Conservation (phyloP, 352 stramenopile genomes). For the Pythium aquatile region DNA sequence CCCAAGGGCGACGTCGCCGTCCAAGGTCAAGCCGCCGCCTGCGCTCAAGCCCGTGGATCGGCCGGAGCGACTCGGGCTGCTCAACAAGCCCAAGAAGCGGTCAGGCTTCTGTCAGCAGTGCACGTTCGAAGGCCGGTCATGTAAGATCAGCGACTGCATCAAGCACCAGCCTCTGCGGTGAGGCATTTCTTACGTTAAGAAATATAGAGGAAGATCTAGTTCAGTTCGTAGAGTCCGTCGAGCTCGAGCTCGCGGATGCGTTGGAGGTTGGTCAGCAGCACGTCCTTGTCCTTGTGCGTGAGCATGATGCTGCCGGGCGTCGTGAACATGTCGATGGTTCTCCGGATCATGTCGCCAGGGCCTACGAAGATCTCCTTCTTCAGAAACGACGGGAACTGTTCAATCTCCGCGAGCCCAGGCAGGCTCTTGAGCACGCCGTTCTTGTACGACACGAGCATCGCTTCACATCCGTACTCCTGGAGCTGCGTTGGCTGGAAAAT, state of each 20-base stretch:
- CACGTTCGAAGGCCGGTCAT: constrained; percentile 51
- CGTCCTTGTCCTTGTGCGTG: constrained; percentile 82
- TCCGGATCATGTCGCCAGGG: constrained; percentile 78
- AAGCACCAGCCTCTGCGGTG: constrained; percentile 48
- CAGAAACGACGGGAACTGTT: constrained; percentile 90
- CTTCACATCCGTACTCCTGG: constrained; percentile 88
- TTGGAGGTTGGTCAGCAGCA: constrained; percentile 87
- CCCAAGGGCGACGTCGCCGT: background rate
- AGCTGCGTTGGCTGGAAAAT: constrained; percentile 51
- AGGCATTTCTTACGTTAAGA: constrained; percentile 12
- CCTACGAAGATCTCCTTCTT: constrained; percentile 89
- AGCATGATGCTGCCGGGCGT: constrained; percentile 94
- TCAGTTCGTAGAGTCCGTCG: constrained; percentile 69
- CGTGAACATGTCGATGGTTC: constrained; percentile 95
- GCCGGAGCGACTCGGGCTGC: constrained; percentile 21
- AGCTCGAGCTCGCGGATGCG: constrained; percentile 89
- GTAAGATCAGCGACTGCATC: constrained; percentile 63
- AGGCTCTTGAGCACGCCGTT: constrained; percentile 90
- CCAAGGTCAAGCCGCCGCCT: background rate
- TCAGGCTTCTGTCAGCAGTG: constrained; percentile 63
- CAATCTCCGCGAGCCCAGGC: constrained; percentile 90
- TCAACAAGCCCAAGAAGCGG: constrained; percentile 34
- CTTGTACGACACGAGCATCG: constrained; percentile 93
- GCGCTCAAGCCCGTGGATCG: constrained; percentile 16
- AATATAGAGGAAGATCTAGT: constrained; percentile 28